Base-by-base conservation (phyloP, 2,329 filamentous ascomycete genomes). In the Bisporella sp. region DNA sequence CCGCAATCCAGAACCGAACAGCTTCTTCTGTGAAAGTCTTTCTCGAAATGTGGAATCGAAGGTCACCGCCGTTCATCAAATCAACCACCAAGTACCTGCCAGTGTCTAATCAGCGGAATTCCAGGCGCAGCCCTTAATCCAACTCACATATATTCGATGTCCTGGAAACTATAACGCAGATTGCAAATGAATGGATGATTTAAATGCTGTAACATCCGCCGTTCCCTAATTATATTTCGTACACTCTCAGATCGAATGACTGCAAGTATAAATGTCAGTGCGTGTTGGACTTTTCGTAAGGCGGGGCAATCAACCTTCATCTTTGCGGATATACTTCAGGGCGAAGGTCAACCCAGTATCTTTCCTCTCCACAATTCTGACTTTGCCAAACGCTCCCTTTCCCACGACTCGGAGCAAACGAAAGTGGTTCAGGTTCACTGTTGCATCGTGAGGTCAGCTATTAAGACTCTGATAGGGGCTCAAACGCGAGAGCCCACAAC, bases 121-220 rank as follows among this genome's bases (percentile, higher is more conserved):
- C 40, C 9, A 6, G 35, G 11, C 13, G 33, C 11, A 31, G 45
- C 41, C 31, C 13, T 5, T 44, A 6, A 30, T 39, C 39, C 30
- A 52, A 69, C 87, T 64, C 76, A 96, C 89, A 99, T 86, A 71
- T 99, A 99, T 70, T 99, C 93, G 62, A 97, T 90, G 70, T 99
- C 93, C 71, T 99, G 93, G 67, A 99, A 99, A 71, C 91, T 96
- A 73, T 97, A 99, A 63, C 93, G 87, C 75, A 99, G 74, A 70
- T 99, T 99, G 75, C 92, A 97, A 60, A 99, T 87, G 69, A 97
- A 99, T 30, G 92, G 90, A 65, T 99, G 93, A 68, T 96, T 96
- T 62, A 99, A 79, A 68, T 97, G 90, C 72, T 99, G 91, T 65
- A 99, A 81, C 93, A 99, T 99, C 66, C 92, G 84, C 57, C 93